Evolutionary conservation across 768 basidiomycete genomes (phyloP).

Genomic region (Lactarius trivialis): DNA sequence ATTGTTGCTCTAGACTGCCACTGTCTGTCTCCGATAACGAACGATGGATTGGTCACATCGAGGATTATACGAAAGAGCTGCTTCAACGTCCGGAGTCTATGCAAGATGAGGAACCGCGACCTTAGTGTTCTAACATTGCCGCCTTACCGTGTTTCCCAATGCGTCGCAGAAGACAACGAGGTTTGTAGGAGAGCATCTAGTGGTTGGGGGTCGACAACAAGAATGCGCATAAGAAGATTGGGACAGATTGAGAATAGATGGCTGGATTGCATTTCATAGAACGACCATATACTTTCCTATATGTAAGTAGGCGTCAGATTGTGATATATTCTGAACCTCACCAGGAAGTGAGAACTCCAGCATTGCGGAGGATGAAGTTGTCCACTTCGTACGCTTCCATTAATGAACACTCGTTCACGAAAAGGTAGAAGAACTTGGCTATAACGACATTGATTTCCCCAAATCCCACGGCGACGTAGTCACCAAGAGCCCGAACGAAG

Average conservation of each 20-base stretch:
- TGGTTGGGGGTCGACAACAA: slow-evolving; percentile 59
- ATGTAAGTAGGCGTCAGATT: neutral
- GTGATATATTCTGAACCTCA: slow-evolving; percentile 29
- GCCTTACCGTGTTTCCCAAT: slow-evolving; percentile 50
- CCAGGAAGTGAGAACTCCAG: slow-evolving; percentile 52
- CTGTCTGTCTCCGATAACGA: slow-evolving; percentile 56
- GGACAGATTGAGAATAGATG: slow-evolving; percentile 51
- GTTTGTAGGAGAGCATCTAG: slow-evolving; percentile 46
- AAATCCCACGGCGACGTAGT: slow-evolving; percentile 42
- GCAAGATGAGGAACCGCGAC: neutral
- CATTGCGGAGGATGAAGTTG: slow-evolving; percentile 65
- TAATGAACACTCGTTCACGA: slow-evolving; percentile 52
- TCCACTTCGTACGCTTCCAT: slow-evolving; percentile 64
- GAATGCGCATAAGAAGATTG: slow-evolving; percentile 47
- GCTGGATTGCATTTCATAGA: slow-evolving; percentile 54
- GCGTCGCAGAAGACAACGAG: slow-evolving; percentile 32
- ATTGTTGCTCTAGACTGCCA: slow-evolving; percentile 59
- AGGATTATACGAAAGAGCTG: slow-evolving; percentile 59
- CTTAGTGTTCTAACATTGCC: neutral
- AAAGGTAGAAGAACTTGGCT: slow-evolving; percentile 57
- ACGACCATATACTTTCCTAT: slow-evolving; percentile 52
- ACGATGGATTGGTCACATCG: slow-evolving; percentile 57
- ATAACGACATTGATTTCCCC: slow-evolving; percentile 47
- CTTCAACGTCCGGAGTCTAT: slow-evolving; percentile 46
- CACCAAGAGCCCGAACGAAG: slow-evolving; percentile 48